Evolutionary conservation across 345 rosid genomes (phyloP).

Genomic region (Moricandia moricandioides): DNA sequence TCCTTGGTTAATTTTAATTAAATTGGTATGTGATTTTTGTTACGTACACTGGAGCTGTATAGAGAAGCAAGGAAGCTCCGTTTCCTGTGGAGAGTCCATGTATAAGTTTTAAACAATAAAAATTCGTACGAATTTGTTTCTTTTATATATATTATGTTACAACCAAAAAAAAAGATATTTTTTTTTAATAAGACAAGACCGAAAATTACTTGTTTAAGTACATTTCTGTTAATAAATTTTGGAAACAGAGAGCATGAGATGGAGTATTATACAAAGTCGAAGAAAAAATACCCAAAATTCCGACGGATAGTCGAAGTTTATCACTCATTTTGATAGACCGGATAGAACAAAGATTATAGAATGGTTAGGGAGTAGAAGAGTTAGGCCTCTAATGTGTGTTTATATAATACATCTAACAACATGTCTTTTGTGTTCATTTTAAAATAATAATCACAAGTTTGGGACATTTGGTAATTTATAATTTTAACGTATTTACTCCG

Average conservation of each 20-base stretch:
- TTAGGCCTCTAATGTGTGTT: slow-evolving; percentile 7
- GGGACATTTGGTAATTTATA: neutral
- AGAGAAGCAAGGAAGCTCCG: slow-evolving; percentile 72
- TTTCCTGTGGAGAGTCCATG: slow-evolving; percentile 54
- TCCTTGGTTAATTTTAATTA: neutral
- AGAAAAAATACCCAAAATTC: slow-evolving; percentile 51
- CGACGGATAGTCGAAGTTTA: slow-evolving; percentile 58
- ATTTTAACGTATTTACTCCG: neutral
- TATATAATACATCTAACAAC: slow-evolving; percentile 18
- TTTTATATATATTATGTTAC: neutral
- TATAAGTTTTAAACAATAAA: neutral
- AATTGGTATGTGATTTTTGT: neutral
- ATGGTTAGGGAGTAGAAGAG: slow-evolving; percentile 13
- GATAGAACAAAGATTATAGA: slow-evolving; percentile 17
- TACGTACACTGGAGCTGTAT: slow-evolving; percentile 68
- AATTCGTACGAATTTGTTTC: slow-evolving; percentile 15
- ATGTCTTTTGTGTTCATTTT: slow-evolving; percentile 8
- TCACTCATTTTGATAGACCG: slow-evolving; percentile 46
- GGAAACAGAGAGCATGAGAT: neutral
- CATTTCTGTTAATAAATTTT: neutral
- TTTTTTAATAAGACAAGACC: neutral
- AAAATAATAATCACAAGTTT: slow-evolving; percentile 27
- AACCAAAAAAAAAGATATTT: neutral
- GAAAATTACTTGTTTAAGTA: neutral
- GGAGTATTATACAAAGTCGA: neutral